phyloP scores from a whole-genome alignment of 2,329 filamentous ascomycete species.

The Lachnellula suecica region DNA sequence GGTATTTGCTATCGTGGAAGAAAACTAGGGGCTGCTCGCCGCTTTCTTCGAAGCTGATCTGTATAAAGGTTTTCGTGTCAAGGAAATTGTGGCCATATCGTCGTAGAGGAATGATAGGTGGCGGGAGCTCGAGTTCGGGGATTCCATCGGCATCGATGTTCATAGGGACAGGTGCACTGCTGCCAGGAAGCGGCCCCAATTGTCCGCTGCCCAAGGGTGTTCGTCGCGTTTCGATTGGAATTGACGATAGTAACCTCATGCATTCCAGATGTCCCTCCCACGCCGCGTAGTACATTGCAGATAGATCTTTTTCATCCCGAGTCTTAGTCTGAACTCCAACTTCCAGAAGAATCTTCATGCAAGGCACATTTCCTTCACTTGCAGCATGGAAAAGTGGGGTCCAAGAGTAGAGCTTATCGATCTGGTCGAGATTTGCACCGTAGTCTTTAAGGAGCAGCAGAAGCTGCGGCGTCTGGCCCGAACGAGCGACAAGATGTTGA shows the following conservation, averaged over 20 bases:
- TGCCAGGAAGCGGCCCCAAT: constrained; percentile 31
- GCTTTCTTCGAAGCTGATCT: constrained; percentile 82
- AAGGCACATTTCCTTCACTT: constrained; percentile 91
- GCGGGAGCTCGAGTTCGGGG: constrained; percentile 85
- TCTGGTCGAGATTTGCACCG: constrained; percentile 85
- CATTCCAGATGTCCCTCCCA: constrained; percentile 97
- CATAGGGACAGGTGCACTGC: constrained; percentile 53
- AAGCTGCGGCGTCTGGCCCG: constrained; percentile 77
- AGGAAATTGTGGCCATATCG: constrained; percentile 98
- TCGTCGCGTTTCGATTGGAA: constrained; percentile 15
- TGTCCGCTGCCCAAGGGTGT: constrained; percentile 32
- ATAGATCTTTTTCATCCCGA: constrained; percentile 87
- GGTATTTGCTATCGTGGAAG: constrained; percentile 96
- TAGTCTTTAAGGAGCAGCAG: constrained; percentile 79
- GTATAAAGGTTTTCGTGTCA: constrained; percentile 94
- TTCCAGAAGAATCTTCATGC: constrained; percentile 77
- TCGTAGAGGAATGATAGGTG: constrained; percentile 91
- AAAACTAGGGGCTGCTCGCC: constrained; percentile 81
- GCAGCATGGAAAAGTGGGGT: constrained; percentile 95
- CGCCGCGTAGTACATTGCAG: constrained; percentile 96
- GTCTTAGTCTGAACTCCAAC: constrained; percentile 77
- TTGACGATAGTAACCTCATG: constrained; percentile 78
- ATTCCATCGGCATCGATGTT: constrained; percentile 83
- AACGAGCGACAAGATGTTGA: constrained; percentile 93
- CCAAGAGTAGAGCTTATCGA: constrained; percentile 97